A percentile compares a stretch with the other conserved stretches of the same genome.
Evolutionary conservation across 345 rosid species (phyloP).

Genomic region (Populus pruinosa): DNA sequence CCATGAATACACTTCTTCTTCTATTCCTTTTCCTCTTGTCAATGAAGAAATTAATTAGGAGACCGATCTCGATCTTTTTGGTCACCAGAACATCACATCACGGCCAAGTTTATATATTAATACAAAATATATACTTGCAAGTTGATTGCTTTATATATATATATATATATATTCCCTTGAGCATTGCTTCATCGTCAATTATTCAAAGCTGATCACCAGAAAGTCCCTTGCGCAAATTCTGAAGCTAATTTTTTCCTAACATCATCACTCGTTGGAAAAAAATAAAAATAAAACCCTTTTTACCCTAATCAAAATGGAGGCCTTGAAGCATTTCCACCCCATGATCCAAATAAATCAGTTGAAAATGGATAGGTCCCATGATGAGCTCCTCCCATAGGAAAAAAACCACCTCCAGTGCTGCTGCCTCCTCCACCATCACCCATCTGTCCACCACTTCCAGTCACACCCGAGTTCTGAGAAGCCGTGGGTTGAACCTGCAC

Average conservation of each 20-base stretch:
- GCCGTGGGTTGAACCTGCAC: constrained; percentile 51
- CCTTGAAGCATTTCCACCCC: constrained; percentile 42
- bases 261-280: not conserved
- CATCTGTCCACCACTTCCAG: constrained; percentile 32
- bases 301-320: constrained; percentile 42
- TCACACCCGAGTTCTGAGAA: constrained; percentile 63
- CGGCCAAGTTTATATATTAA: not conserved
- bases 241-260: not conserved
- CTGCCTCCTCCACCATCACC: constrained; percentile 30
- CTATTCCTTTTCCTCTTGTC: not conserved
- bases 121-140: not conserved
- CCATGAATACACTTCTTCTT: not conserved
- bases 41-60: not conserved
- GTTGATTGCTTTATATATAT: not conserved
- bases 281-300: not conserved
- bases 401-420: constrained; percentile 32
- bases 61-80: not conserved
- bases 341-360: constrained; percentile 62
- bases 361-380: constrained; percentile 51
- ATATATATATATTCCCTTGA: not conserved
- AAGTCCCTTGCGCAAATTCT: not conserved
- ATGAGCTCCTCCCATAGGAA: constrained; percentile 36
- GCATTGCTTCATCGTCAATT: not conserved
- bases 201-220: not conserved
- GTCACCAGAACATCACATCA: not conserved